Conservation (phyloP, 2,329 filamentous ascomycete species). For the Myriangium duriaei region DNA sequence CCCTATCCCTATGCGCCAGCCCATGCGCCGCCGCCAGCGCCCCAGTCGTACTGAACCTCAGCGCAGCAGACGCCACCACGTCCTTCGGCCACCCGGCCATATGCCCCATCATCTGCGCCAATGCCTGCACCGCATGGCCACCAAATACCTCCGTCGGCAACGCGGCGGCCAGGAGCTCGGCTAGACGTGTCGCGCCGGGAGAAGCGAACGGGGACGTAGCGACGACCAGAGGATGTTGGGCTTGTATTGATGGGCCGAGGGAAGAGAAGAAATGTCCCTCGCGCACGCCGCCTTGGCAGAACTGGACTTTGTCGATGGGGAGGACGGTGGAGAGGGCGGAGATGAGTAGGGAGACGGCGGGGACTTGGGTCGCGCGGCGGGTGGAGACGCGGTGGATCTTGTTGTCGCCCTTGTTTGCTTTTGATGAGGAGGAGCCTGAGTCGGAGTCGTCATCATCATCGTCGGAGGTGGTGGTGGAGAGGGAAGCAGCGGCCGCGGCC, state of each 20-base stretch:
- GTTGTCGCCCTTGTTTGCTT: slow-evolving; percentile 23
- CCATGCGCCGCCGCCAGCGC: slow-evolving; percentile 58
- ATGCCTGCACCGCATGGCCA: slow-evolving; percentile 38
- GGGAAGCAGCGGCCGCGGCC: slow-evolving; percentile 23
- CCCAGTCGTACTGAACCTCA: slow-evolving; percentile 61
- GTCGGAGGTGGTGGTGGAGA: slow-evolving; percentile 12
- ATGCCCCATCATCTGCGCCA: slow-evolving; percentile 46
- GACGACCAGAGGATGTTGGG: slow-evolving; percentile 53
- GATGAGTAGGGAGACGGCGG: slow-evolving; percentile 72
- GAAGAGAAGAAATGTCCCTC: slow-evolving; percentile 71
- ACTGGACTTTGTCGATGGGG: slow-evolving; percentile 63
- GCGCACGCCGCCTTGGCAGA: slow-evolving; percentile 77
- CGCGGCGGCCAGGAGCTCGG: slow-evolving; percentile 35
- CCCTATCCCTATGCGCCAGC: slow-evolving; percentile 58
- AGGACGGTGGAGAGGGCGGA: slow-evolving; percentile 58
- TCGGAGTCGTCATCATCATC: too few species aligned
- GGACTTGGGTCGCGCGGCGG: slow-evolving; percentile 66
- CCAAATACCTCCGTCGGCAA: slow-evolving; percentile 35
- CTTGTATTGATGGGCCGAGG: slow-evolving; percentile 46
- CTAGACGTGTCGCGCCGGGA: slow-evolving; percentile 31
- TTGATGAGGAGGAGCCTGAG: slow-evolving; percentile 16
- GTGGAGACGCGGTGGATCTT: slow-evolving; percentile 62
- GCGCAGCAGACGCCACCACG: slow-evolving; percentile 48
- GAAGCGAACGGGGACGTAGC: slow-evolving; percentile 43
- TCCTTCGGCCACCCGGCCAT: slow-evolving; percentile 33